Evolutionary conservation across 176 grass and related monocot genomes (phyloP).

Genomic region (Oryza longistaminata): DNA sequence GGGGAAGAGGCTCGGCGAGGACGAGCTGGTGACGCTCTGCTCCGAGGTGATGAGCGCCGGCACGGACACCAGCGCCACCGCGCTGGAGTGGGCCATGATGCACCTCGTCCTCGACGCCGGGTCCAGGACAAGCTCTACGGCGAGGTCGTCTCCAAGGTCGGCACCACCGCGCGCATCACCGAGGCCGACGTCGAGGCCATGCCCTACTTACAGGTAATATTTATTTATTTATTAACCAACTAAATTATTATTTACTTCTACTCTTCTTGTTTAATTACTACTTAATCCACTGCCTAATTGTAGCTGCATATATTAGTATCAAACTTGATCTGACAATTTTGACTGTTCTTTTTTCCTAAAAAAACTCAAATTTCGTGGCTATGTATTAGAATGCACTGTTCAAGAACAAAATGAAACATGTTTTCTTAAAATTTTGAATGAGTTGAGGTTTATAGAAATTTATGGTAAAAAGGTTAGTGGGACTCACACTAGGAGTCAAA

Average conservation of each 20-base stretch:
- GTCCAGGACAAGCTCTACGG: constrained; percentile 66
- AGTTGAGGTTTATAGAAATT: not conserved
- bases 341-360: not conserved
- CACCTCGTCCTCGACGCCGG: constrained; percentile 74
- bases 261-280: too few relatives aligned
- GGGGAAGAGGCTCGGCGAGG: constrained; percentile 67
- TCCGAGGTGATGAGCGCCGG: constrained; percentile 99
- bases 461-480: not conserved
- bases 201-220: constrained; percentile 66
- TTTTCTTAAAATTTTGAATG: not conserved
- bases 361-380: not conserved
- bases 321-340: not conserved
- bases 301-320: not conserved
- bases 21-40: constrained; percentile 93
- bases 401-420: not conserved
- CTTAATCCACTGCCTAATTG: not conserved
- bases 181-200: constrained; percentile 84
- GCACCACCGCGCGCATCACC: constrained; percentile 61
- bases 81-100: constrained; percentile 91
- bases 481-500: not conserved
- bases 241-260: too few relatives aligned
- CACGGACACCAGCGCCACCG: constrained; percentile 88
- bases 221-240: not conserved
- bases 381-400: not conserved
- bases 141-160: constrained; percentile 59